Base-by-base conservation (phyloP, 202 grass and related monocot genomes). In the Hordeum pubiflorum region DNA sequence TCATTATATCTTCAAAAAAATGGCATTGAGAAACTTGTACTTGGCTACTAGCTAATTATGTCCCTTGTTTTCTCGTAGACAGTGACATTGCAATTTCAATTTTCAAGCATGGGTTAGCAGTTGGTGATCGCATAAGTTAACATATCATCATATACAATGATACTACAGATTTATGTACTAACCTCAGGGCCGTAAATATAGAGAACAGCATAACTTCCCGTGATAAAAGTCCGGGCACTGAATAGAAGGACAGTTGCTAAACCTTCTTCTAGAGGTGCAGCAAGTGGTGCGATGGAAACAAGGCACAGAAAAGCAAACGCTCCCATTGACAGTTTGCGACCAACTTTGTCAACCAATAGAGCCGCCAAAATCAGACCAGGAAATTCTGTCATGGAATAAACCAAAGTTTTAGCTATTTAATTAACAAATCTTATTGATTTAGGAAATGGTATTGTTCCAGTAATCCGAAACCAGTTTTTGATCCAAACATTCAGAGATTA, bases 171-270 rank as follows among this genome's bases (percentile, higher is more conserved):
- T 50, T 72, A 52, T 50, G 9, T 72, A 72, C 69, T 72, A 72
- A 72, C 69, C 69, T 72, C 69, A 31, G 69, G 69, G 14, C 69
- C 69, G 27, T 72, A 72, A 52, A 72, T 72, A 72, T 72, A 52
- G 41, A 72, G 15, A 72, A 72, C 69, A 72, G 69, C 69, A 3
- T 52, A 72, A 52, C 69, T 72, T 31, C 43, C 69, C 14, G 44
- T 72, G 15, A 72, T 72, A 52, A 43, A 52, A 11, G 43, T 27
- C 69, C 69, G 69, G 15, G 69, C 69, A 72, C 43, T 72, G 43
- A 72, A 72, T 29, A 72, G 15, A 52, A 72, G 69, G 15, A 43
- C 46, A 15, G 43, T 72, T 72, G 69, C 43, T 72, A 72, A 72
- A 31, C 69, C 69, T 72, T 72, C 69, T 72, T 43, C 69, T 29